phyloP scores from a whole-genome alignment of 2,329 filamentous ascomycete genomes.

The Colletotrichum godetiae region DNA sequence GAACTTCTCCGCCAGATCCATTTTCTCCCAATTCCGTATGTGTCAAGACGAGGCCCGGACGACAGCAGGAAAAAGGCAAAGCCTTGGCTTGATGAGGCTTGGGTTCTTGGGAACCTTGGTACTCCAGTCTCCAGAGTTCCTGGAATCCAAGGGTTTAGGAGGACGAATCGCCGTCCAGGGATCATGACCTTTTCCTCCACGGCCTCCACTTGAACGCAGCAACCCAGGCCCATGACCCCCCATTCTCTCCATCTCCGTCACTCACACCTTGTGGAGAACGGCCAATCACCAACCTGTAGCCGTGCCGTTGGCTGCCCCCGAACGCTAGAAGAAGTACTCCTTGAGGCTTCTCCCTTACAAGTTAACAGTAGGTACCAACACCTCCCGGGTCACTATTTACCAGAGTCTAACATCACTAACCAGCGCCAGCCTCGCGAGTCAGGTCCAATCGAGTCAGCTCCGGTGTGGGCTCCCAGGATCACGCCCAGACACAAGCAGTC shows the following conservation, averaged over 20 bases:
- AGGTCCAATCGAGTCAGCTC: conserved; percentile 32
- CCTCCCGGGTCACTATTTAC: conserved; percentile 6
- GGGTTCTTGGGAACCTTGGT: not conserved
- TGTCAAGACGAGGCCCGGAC: conserved; percentile 8
- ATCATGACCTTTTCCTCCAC: conserved; percentile 17
- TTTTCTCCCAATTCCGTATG: conserved; percentile 2
- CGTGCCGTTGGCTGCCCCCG: conserved; percentile 16
- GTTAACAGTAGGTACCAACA: not conserved
- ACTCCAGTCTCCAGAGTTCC: not conserved
- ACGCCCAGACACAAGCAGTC: conserved; percentile 11
- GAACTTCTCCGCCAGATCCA: conserved; percentile 9
- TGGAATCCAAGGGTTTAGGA: not conserved
- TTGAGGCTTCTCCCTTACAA: not conserved
- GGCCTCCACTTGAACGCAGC: conserved; percentile 13
- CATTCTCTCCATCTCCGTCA: conserved; percentile 9
- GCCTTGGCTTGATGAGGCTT: no score
- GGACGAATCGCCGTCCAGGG: conserved; percentile 6
- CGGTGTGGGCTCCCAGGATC: conserved; percentile 31
- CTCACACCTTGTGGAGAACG: conserved; percentile 22
- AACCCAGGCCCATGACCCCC: conserved; percentile 16
- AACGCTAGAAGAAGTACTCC: conserved; percentile 6
- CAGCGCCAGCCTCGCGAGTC: conserved; percentile 31
- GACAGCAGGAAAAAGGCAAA: not conserved
- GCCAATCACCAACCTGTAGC: conserved; percentile 20
- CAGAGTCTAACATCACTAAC: not conserved